Percentiles rank a stretch among this genome's conserved stretches.
Conservation (phyloP, 2,329 filamentous ascomycete species). For the Dryadomyces quercus-mongolicae region DNA sequence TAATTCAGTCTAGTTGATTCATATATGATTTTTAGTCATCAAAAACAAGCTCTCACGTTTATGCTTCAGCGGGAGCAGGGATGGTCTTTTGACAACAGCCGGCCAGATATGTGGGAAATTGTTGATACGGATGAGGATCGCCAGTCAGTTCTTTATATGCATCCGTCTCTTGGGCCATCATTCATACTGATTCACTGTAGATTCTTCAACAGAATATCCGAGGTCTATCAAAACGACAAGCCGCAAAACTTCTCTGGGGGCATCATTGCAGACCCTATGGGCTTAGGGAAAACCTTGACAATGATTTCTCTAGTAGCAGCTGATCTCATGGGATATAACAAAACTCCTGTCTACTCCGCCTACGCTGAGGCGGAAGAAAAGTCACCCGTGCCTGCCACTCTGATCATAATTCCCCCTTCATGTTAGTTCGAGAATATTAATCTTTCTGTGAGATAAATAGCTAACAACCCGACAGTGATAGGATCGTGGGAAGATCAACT, state of each 20-base stretch:
- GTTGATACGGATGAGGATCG: constrained; percentile 10
- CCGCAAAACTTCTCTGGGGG: constrained; percentile 27
- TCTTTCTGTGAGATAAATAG: not conserved
- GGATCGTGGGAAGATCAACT: constrained; percentile 27
- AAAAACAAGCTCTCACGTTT: constrained; percentile 30
- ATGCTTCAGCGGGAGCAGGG: constrained; percentile 26
- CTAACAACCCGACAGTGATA: constrained; percentile 18
- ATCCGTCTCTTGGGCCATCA: too few relatives aligned
- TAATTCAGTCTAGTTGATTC: too few relatives aligned
- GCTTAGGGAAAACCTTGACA: constrained; percentile 31
- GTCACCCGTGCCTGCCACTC: constrained; percentile 12
- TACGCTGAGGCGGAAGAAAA: not conserved
- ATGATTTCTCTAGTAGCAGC: constrained; percentile 28
- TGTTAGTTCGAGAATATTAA: constrained; percentile 13
- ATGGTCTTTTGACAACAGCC: constrained; percentile 18
- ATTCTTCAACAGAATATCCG: constrained; percentile 23
- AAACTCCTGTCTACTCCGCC: not conserved
- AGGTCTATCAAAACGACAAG: constrained; percentile 15
- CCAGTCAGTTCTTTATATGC: too few relatives aligned
- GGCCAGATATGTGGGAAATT: constrained; percentile 26
- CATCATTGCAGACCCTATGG: constrained; percentile 34
- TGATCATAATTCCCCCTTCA: constrained; percentile 26
- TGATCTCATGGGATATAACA: constrained; percentile 10
- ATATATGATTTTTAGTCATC: constrained; percentile 25
- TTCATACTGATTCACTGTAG: constrained; percentile 9